These are phyloP conservation scores for Trypanosoma avium DNA, from an alignment of 208 protist genomes.

Conservation along the genomic window DNA sequence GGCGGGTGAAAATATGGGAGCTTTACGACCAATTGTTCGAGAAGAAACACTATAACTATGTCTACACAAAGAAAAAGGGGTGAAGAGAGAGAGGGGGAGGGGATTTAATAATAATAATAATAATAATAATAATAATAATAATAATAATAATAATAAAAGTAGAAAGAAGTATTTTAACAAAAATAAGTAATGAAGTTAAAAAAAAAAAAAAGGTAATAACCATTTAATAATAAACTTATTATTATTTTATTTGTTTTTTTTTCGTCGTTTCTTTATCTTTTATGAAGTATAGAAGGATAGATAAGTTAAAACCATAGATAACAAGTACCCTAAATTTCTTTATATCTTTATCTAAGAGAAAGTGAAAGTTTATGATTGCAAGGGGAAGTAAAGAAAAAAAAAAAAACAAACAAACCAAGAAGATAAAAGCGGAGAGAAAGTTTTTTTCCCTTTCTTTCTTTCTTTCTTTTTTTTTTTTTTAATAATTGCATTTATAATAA, in stretches of 20 bases:
- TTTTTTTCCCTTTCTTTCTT: too few relatives aligned
- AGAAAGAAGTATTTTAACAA: not conserved
- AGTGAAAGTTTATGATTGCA: too few relatives aligned
- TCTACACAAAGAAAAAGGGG: not conserved
- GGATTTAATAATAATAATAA: not conserved
- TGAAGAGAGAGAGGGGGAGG: too few relatives aligned
- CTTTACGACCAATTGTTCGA: conserved; percentile 70
- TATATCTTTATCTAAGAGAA: too few relatives aligned
- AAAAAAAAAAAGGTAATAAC: not conserved
- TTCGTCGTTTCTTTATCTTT: too few relatives aligned
- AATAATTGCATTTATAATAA: too few relatives aligned
- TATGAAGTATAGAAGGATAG: too few relatives aligned
- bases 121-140: conserved; percentile 4
- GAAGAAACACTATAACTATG: conserved; percentile 58
- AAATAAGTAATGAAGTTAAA: too few relatives aligned
- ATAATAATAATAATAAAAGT: not conserved
- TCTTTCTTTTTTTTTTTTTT: too few relatives aligned
- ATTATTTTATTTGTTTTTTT: conserved; percentile 10
- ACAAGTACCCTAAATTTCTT: not conserved
- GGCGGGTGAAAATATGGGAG: conserved; percentile 86
- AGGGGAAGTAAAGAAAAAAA: too few relatives aligned
- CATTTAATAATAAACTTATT: not conserved
- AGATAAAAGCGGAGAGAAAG: too few relatives aligned
- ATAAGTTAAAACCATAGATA: too few relatives aligned
- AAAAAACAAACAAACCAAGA: not conserved